phyloP scores from a whole-genome alignment of 192 early-diverging fungal genomes.

The Umbelopsis isabellina region DNA sequence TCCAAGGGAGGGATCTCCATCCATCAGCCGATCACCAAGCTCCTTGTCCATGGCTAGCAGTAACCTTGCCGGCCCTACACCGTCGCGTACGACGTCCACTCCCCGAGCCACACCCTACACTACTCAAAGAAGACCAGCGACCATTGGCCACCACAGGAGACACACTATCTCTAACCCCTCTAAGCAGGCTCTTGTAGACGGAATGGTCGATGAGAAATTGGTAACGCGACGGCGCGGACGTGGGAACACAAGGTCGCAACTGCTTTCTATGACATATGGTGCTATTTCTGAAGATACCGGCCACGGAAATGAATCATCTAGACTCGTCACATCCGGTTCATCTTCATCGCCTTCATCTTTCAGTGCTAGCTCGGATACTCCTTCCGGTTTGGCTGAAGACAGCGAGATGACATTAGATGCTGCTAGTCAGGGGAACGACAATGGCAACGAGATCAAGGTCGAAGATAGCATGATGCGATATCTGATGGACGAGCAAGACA shows the following conservation, averaged over 20 bases:
- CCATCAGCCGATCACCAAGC: neutral
- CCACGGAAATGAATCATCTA: neutral
- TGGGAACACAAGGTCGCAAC: neutral
- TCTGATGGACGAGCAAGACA: constrained; percentile 8
- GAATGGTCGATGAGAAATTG: neutral
- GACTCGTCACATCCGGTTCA: neutral
- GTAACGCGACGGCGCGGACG: neutral
- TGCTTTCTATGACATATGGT: constrained; percentile 3
- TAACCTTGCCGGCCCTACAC: neutral
- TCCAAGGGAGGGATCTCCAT: neutral
- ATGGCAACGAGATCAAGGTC: neutral
- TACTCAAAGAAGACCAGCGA: constrained; percentile 7
- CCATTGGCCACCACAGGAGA: constrained; percentile 10
- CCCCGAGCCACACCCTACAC: neutral
- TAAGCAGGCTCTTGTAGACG: neutral
- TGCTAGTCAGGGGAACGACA: neutral
- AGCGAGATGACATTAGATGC: constrained; percentile 4
- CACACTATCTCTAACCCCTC: constrained; percentile 9
- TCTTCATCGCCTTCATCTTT: constrained; percentile 9
- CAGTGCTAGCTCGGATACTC: constrained; percentile 1
- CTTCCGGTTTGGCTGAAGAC: neutral
- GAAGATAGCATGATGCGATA: constrained; percentile 17
- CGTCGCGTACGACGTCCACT: neutral
- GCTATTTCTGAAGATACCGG: neutral
- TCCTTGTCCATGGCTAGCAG: neutral